Conservation (phyloP, 768 basidiomycete genomes). For the Cyclocybe cylindracea region DNA sequence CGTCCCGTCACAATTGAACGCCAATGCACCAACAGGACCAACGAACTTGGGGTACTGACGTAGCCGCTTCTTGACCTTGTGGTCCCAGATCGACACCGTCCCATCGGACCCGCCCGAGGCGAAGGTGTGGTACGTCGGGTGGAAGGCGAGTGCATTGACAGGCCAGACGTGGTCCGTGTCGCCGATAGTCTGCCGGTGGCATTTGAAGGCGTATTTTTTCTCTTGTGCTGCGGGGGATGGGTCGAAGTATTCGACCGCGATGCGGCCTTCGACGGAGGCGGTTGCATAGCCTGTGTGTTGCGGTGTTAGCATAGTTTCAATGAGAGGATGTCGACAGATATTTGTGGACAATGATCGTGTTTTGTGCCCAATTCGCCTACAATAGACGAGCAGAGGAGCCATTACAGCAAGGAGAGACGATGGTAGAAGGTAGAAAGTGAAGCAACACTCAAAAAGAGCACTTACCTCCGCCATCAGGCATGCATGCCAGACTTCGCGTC, state of each 20-base stretch:
- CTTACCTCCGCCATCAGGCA: constrained; percentile 89
- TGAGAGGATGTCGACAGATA: no score
- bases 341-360: no score
- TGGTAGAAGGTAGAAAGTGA: background rate
- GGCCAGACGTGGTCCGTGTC: constrained; percentile 97
- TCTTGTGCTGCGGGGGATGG: constrained; percentile 75
- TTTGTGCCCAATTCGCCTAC: no score
- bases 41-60: constrained; percentile 86
- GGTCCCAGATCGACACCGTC: constrained; percentile 96
- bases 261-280: constrained; percentile 92
- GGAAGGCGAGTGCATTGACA: constrained; percentile 93
- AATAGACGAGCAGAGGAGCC: background rate
- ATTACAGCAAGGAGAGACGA: background rate
- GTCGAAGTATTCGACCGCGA: constrained; percentile 97
- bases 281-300: constrained; percentile 77
- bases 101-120: constrained; percentile 95
- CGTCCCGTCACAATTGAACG: constrained; percentile 83
- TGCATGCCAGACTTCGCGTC: constrained; percentile 89
- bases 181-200: constrained; percentile 87
- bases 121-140: constrained; percentile 92
- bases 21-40: constrained; percentile 72
- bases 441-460: constrained; percentile 1
- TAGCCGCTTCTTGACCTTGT: constrained; percentile 92
- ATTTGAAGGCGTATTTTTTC: constrained; percentile 94
- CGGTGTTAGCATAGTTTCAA: background rate